These are phyloP conservation scores for Xylariomycetidae sp. DNA, from an alignment of 2,329 filamentous ascomycete species.

Conservation along the genomic window DNA sequence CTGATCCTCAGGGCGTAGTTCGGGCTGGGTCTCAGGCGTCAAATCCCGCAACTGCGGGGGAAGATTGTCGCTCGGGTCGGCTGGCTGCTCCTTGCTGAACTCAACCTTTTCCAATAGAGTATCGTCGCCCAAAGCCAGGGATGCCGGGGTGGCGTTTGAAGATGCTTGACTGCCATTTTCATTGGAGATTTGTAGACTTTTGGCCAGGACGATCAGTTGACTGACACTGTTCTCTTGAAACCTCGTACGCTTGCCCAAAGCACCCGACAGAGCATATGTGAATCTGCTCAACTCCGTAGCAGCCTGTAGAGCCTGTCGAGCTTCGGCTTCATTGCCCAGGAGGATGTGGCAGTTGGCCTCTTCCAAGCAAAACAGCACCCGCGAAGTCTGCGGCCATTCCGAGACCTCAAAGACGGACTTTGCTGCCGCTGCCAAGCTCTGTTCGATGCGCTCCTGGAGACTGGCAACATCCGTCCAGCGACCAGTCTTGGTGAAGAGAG, in stretches of 20 bases:
- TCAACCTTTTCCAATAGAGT: constrained; percentile 83
- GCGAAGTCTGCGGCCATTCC: constrained; percentile 42
- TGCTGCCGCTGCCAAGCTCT: constrained; percentile 37
- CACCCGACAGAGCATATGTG: constrained; percentile 75
- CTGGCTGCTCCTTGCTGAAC: constrained; percentile 53
- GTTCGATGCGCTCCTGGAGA: constrained; percentile 45
- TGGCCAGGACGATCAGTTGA: constrained; percentile 86
- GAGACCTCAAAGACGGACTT: constrained; percentile 10
- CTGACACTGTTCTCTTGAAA: constrained; percentile 76
- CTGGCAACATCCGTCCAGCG: constrained; percentile 55
- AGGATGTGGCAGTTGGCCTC: constrained; percentile 77
- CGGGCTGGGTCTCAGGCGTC: constrained; percentile 74
- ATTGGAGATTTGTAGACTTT: constrained; percentile 46
- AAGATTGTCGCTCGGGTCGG: constrained; percentile 33
- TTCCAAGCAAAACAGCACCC: constrained; percentile 71
- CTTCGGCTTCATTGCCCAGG: constrained; percentile 73
- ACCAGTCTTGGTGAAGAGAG: constrained; percentile 48
- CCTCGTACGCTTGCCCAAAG: constrained; percentile 77
- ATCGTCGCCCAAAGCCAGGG: constrained; percentile 81
- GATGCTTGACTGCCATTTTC: constrained; percentile 16
- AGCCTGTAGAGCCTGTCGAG: constrained; percentile 61
- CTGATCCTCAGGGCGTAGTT: constrained; percentile 77
- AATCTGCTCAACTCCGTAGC: constrained; percentile 66
- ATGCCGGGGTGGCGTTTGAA: constrained; percentile 47
- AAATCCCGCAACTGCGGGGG: constrained; percentile 57